Evolutionary conservation across 2,329 filamentous ascomycete species (phyloP), one percentile per base, ranked within the genome.

Genomic region (Cryphonectria naterciae): DNA sequence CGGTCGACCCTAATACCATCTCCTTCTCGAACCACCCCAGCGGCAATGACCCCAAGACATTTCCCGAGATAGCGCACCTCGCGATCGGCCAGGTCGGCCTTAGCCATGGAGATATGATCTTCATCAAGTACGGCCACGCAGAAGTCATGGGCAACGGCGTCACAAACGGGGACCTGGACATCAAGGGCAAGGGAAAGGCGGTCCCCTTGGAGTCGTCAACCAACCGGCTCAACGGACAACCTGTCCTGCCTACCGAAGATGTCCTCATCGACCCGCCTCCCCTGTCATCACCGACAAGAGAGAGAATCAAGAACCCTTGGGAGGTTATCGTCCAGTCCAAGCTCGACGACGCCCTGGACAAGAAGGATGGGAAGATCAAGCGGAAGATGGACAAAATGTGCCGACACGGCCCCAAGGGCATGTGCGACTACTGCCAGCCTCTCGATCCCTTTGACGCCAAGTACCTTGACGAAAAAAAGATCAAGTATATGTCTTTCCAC

Each of bases 381-480:
- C 87, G 95, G 73, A 88, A 88, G 73, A 87, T 87, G 71, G 93
- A 97, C 71, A 93, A 93, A 79, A 96, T 99, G 94, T 99, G 96
- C 83, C 91, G 93, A 73, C 96, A 99, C 80, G 95, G 95, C 1
- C 91, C 92, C 67, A 98, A 97, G 82, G 96, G 96, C 80, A 99
- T 99, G 96, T 99, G 96, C 81, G 96, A 99, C 82, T 97, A 98
- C 82, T 99, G 96, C 83, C 97, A 97, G 89, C 97, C 97, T 0
- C 83, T 98, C 66, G 96, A 99, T 78, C 96, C 96, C 0, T 99
- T 97, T 81, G 91, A 97, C 77, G 81, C 92, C n/a, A 90, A 90
- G 69, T 98, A 98, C 77, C 87, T 99, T 25, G 89, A 89, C 41
- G 95, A 99, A 76, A 97, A 95, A 86, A 98, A 98, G 86, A 98